Evolutionary conservation across 2,329 filamentous ascomycete genomes (phyloP).

Genomic region (Colletotrichum liaoningense): DNA sequence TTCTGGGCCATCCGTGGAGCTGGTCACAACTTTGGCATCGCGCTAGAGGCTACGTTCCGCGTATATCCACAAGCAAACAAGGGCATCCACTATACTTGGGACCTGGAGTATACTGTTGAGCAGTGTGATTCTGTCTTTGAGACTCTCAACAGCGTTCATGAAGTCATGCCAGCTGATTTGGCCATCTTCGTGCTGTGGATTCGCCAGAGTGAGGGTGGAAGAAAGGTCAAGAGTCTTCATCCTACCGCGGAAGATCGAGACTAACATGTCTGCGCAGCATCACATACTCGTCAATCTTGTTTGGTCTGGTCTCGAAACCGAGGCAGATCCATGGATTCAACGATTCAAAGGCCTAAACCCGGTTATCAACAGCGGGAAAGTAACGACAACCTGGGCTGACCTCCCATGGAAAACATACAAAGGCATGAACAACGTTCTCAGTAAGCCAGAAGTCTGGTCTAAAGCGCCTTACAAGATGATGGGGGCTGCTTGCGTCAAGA

Average conservation of each 20-base stretch:
- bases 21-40: constrained; percentile 62
- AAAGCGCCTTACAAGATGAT: constrained; percentile 32
- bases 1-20: constrained; percentile 63
- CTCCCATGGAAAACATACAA: constrained; percentile 31
- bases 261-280: background rate
- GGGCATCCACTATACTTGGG: constrained; percentile 40
- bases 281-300: constrained; percentile 26
- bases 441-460: constrained; percentile 27
- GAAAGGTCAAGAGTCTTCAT: constrained; percentile 39
- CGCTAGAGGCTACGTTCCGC: constrained; percentile 57
- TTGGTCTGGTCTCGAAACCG: constrained; percentile 20
- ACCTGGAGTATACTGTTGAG: constrained; percentile 40
- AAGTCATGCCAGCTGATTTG: constrained; percentile 41
- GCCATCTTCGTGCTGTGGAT: constrained; percentile 47
- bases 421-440: constrained; percentile 24
- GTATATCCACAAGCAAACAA: constrained; percentile 46
- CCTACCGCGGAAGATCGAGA: background rate
- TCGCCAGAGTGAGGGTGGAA: constrained; percentile 37
- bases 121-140: constrained; percentile 46
- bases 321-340: constrained; percentile 11
- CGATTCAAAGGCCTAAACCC: constrained; percentile 5
- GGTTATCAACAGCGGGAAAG: constrained; percentile 4
- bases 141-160: constrained; percentile 46
- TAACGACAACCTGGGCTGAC: constrained; percentile 13
- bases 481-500: constrained; percentile 25